Conservation (phyloP, 2,329 filamentous ascomycete species). For the Cladorrhinum sp. region DNA sequence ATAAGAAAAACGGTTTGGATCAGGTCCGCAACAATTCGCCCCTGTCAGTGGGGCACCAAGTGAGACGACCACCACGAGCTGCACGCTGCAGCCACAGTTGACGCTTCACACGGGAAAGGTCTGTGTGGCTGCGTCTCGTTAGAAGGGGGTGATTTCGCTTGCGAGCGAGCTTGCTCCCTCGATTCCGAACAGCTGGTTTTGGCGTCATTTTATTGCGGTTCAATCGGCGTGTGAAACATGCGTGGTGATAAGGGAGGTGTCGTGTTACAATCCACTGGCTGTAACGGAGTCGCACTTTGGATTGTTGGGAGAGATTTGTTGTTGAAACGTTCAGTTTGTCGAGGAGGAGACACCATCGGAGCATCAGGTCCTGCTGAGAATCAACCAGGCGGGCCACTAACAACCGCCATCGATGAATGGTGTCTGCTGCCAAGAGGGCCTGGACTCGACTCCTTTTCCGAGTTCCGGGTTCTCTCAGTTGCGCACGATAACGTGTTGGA, state of each 20-base stretch:
- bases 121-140: background rate
- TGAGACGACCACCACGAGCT: background rate
- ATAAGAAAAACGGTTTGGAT: background rate
- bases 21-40: constrained; percentile 4
- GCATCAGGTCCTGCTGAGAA: background rate
- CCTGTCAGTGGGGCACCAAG: background rate
- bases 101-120: background rate
- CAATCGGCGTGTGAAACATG: constrained; percentile 11
- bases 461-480: constrained; percentile 1
- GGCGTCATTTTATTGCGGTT: background rate
- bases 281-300: too few relatives aligned
- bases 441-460: background rate
- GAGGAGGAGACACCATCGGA: background rate
- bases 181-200: background rate
- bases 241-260: background rate
- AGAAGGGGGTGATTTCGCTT: background rate
- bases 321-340: too few relatives aligned
- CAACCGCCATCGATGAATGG: too few relatives aligned
- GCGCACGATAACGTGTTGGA: background rate
- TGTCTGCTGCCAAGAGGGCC: constrained; percentile 12
- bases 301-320: too few relatives aligned
- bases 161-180: background rate
- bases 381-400: too few relatives aligned
- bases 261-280: too few relatives aligned
- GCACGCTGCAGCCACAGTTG: background rate